phyloP scores from a whole-genome alignment of 2,329 filamentous ascomycete species.

The Diaporthe sp. region DNA sequence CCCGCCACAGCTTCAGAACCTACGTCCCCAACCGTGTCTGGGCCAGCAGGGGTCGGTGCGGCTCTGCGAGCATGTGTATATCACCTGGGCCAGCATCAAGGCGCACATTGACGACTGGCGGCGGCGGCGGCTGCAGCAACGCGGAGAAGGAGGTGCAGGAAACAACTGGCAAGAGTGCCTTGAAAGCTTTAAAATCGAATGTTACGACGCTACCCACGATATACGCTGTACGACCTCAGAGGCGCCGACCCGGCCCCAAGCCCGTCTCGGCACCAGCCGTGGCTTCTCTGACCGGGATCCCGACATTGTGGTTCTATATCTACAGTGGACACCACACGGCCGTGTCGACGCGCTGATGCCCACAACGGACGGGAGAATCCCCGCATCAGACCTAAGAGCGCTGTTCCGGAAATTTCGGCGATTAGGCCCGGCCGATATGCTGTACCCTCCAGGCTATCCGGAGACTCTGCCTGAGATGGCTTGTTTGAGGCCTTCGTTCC shows the following conservation, averaged over 20 bases:
- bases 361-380: conserved; percentile 31
- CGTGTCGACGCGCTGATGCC: conserved; percentile 33
- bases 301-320: conserved; percentile 32
- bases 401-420: conserved; percentile 37
- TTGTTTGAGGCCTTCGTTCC: conserved; percentile 34
- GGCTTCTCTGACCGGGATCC: background rate
- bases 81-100: conserved; percentile 37
- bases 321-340: conserved; percentile 39
- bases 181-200: conserved; percentile 37
- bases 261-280: conserved; percentile 27
- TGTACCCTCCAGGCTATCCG: conserved; percentile 32
- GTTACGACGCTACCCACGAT: conserved; percentile 36
- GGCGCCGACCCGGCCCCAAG: conserved; percentile 37
- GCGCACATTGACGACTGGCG: conserved; percentile 35
- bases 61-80: conserved; percentile 39
- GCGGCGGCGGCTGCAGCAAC: conserved; percentile 2
- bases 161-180: conserved; percentile 35
- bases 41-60: conserved; percentile 37
- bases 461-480: conserved; percentile 38
- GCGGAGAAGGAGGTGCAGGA: background rate
- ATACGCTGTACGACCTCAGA: conserved; percentile 34
- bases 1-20: background rate
- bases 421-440: conserved; percentile 34
- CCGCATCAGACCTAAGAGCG: conserved; percentile 36
- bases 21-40: conserved; percentile 32